Evolutionary conservation across 2,329 filamentous ascomycete species (phyloP).

Genomic region (Zasmidium cellare): DNA sequence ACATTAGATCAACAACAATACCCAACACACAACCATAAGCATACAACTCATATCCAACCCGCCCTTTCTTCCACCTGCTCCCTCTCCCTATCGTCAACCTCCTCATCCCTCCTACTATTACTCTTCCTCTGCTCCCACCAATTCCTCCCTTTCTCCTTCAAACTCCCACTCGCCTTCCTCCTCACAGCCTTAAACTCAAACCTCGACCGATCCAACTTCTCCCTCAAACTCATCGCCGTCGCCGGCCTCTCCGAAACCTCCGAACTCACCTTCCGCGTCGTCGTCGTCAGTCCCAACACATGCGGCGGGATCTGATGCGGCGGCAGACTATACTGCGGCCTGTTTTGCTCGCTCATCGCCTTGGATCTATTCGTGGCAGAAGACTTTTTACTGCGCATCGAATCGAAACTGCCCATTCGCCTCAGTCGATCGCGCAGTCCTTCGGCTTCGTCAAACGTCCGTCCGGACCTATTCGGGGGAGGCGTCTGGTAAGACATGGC

Average conservation of each 20-base stretch:
- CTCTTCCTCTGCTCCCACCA: conserved; percentile 24
- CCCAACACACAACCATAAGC: not conserved
- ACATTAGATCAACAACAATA: conserved; percentile 6
- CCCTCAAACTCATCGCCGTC: conserved; percentile 27
- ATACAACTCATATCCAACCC: conserved; percentile 28
- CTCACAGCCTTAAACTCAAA: conserved; percentile 37
- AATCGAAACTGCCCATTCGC: conserved; percentile 31
- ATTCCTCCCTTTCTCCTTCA: conserved; percentile 26
- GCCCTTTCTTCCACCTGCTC: conserved; percentile 17
- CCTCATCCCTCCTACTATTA: not conserved
- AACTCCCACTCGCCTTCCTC: conserved; percentile 28
- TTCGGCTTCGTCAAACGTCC: conserved; percentile 5
- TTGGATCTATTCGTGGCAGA: conserved; percentile 1
- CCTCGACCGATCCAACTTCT: conserved; percentile 32
- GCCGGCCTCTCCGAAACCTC: conserved; percentile 20
- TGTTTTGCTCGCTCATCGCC: conserved; percentile 9
- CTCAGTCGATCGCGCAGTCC: conserved; percentile 26
- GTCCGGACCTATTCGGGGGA: conserved; percentile 8
- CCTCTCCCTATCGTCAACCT: conserved; percentile 8
- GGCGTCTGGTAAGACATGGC: conserved; percentile 29
- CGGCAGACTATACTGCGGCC: conserved; percentile 1
- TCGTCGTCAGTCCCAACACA: conserved; percentile 25
- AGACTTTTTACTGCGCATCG: conserved; percentile 24
- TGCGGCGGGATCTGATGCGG: conserved; percentile 19
- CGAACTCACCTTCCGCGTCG: conserved; percentile 17